Conservation (phyloP, 2,329 filamentous ascomycete genomes). For the Aspergillus carbonarius region DNA sequence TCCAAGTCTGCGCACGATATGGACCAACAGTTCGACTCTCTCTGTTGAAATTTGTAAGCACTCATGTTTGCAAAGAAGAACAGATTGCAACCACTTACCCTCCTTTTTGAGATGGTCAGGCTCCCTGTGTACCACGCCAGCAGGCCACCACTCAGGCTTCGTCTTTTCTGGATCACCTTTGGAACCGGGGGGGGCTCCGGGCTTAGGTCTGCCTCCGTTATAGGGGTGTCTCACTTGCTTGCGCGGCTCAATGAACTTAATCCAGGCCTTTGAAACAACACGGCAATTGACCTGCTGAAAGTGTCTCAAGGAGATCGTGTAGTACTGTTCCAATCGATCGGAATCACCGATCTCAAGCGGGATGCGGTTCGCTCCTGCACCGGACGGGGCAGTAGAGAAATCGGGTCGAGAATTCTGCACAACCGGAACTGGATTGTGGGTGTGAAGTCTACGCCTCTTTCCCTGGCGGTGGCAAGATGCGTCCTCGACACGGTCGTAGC, state of each 20-base stretch:
- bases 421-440: constrained; percentile 15
- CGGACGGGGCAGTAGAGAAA: constrained; percentile 22
- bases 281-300: constrained; percentile 50
- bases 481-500: constrained; percentile 14
- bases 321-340: constrained; percentile 40
- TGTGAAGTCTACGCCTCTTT: constrained; percentile 30
- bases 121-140: constrained; percentile 48
- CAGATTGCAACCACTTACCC: constrained; percentile 34
- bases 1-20: constrained; percentile 42
- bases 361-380: constrained; percentile 27
- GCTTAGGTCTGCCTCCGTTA: constrained; percentile 44
- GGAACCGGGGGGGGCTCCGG: constrained; percentile 36
- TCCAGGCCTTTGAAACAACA: constrained; percentile 46
- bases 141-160: constrained; percentile 48
- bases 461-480: constrained; percentile 23
- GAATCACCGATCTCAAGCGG: constrained; percentile 40
- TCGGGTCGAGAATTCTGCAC: constrained; percentile 20
- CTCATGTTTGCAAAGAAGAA: neutral
- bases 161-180: constrained; percentile 45
- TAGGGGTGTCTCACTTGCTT: constrained; percentile 52
- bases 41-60: constrained; percentile 21
- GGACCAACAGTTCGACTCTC: constrained; percentile 39
- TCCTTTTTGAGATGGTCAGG: constrained; percentile 50
- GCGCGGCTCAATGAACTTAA: constrained; percentile 48
- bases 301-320: constrained; percentile 41